Base-by-base conservation (phyloP, 2,329 filamentous ascomycete genomes). In the Fusarium oxysporum region DNA sequence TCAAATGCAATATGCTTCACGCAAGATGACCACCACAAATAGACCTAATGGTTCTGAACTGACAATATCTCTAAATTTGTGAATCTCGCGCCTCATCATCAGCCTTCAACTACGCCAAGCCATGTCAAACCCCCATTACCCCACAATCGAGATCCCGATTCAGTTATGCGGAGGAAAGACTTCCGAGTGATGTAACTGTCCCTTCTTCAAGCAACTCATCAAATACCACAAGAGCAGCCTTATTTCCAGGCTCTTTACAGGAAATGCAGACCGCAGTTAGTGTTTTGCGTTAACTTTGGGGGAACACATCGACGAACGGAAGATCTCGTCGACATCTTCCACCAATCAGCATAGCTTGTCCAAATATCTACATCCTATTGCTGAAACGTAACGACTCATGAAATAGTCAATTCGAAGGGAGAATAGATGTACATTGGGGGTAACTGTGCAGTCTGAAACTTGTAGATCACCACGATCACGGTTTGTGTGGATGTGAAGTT, bases 401-500 rank as follows among this genome's bases (percentile, higher is more conserved):
- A 7, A 25, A n/a, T 17, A 14, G 7, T 38, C 0, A 6, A 8
- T 37, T 28, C 1, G 3, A 25, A 33, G 7, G 3, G 8, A 32
- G 6, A 45, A 25, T 5, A 9, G 14, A 19, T 19, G 17, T 57
- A 33, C 8, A 32, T 64, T 64, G 41, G 62, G 58, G 40, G 62
- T 17, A 21, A 11, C 6, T 17, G 8, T 41, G 12, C 2, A n/a
- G 6, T 8, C 23, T 0, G 19, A 25, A 16, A 17, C 6, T 19
- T 10, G 16, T 3, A n/a, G n/a, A 33, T n/a, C 4, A 11, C 2
- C 8, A n/a, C 2, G 1, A 21, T 7, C 6, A 1, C 4, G 1
- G 4, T 8, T 28, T 33, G 6, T 33, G 2, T 10, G 30, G 33
- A 25, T 5, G 4, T 9, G 17, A 40, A 33, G 13, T 4, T 41